phyloP scores from a whole-genome alignment of 2,329 filamentous ascomycete genomes.

The Xylariaceae sp. region DNA sequence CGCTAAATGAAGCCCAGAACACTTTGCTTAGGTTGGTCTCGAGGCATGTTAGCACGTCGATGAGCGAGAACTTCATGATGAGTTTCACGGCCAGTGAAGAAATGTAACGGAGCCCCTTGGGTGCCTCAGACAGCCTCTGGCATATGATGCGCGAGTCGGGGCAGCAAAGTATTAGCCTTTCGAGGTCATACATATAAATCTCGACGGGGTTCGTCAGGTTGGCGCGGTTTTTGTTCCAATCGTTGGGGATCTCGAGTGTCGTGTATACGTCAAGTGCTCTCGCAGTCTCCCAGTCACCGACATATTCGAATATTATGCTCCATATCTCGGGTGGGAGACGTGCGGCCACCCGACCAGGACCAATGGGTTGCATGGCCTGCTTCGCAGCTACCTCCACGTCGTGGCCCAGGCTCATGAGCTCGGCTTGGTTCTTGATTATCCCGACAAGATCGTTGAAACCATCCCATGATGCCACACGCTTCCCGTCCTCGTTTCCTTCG shows the following conservation, averaged over 20 bases:
- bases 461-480: constrained; percentile 55
- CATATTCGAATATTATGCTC: constrained; percentile 78
- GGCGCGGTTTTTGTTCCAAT: constrained; percentile 28
- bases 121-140: constrained; percentile 64
- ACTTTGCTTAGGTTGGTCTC: constrained; percentile 62
- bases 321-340: constrained; percentile 79
- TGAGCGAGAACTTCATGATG: constrained; percentile 85
- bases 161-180: constrained; percentile 76
- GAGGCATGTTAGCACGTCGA: constrained; percentile 68
- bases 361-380: constrained; percentile 35
- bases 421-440: constrained; percentile 70
- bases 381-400: constrained; percentile 56
- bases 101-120: constrained; percentile 63
- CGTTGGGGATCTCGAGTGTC: constrained; percentile 63
- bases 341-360: constrained; percentile 34
- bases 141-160: constrained; percentile 62
- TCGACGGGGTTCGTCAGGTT: constrained; percentile 55
- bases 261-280: constrained; percentile 76
- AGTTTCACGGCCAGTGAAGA: constrained; percentile 79
- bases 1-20: constrained; percentile 75
- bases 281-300: constrained; percentile 87
- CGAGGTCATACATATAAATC: constrained; percentile 70
- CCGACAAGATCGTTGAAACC: constrained; percentile 66
- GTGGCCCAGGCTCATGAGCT: constrained; percentile 66
- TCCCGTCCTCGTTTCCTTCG: constrained; percentile 41